Evolutionary conservation across 805 yeast species (phyloP).

Genomic region (Kodamaea nitidulidarum): DNA sequence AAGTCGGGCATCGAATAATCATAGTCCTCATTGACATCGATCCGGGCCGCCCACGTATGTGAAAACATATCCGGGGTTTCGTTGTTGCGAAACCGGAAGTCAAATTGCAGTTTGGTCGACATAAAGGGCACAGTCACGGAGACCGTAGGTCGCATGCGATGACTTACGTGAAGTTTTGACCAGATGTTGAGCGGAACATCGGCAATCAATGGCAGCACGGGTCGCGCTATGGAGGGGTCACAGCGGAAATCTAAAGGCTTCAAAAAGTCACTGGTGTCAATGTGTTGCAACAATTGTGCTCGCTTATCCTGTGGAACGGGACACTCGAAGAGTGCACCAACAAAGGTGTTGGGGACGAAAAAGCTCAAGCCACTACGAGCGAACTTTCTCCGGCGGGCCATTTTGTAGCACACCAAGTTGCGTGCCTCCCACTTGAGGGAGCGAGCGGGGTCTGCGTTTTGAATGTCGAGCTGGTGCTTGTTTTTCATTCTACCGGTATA

Average conservation of each 20-base stretch:
- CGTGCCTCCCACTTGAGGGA: neutral
- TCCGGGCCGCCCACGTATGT: constrained; percentile 44
- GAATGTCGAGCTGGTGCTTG: constrained; percentile 1
- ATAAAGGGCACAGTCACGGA: constrained; percentile 55
- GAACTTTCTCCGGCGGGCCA: constrained; percentile 54
- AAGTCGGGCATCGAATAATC: constrained; percentile 36
- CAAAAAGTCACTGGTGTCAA: constrained; percentile 10
- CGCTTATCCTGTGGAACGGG: constrained; percentile 29
- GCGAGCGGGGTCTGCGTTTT: neutral
- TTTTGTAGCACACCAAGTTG: constrained; percentile 46
- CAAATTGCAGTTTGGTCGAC: constrained; percentile 44
- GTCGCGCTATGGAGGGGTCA: constrained; percentile 31
- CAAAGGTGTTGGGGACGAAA: constrained; percentile 53
- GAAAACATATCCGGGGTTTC: constrained; percentile 26
- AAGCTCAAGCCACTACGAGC: constrained; percentile 42
- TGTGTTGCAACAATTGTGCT: constrained; percentile 15
- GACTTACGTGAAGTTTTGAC: constrained; percentile 28
- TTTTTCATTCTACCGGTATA: neutral
- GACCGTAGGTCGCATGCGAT: constrained; percentile 20
- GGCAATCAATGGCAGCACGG: constrained; percentile 56
- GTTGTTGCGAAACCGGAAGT: constrained; percentile 31
- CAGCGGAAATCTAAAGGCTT: constrained; percentile 27
- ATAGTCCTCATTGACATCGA: constrained; percentile 51
- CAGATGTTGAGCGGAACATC: constrained; percentile 49
- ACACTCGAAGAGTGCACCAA: constrained; percentile 63